These are phyloP conservation scores for Colletotrichum sp. DNA, from an alignment of 2,329 filamentous ascomycete species.

Conservation along the genomic window DNA sequence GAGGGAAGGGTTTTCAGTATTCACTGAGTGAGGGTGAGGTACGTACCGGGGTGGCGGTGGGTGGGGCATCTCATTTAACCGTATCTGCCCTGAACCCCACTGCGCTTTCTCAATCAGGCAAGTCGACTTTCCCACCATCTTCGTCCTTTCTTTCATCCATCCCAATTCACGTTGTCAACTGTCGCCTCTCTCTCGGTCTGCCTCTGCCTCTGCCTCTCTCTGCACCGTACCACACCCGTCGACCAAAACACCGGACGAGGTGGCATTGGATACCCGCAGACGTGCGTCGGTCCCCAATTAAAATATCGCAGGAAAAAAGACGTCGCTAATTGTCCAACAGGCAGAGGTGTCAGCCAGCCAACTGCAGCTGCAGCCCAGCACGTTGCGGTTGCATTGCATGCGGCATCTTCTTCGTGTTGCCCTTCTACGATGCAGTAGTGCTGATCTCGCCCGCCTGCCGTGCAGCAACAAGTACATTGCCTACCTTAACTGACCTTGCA, in stretches of 20 bases:
- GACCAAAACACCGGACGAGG: slow-evolving; percentile 3
- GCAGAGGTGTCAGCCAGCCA: background rate
- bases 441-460: background rate
- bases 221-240: background rate
- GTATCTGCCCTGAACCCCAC: slow-evolving; percentile 8
- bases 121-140: background rate
- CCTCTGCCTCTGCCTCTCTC: background rate
- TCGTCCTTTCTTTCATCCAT: background rate
- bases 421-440: background rate
- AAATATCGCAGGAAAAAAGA: background rate
- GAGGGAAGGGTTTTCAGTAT: background rate
- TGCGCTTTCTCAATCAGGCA: background rate
- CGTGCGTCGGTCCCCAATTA: slow-evolving; percentile 5
- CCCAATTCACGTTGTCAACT: background rate
- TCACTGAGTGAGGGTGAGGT: background rate
- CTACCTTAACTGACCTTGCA: background rate
- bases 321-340: background rate
- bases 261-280: slow-evolving; percentile 1
- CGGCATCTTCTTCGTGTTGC: background rate
- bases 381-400: slow-evolving; percentile 8
- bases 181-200: background rate
- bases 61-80: slow-evolving; percentile 19
- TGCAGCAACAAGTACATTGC: background rate
- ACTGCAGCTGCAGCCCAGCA: slow-evolving; percentile 3
- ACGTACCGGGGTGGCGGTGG: background rate